Conservation (phyloP, 768 basidiomycete species). For the Bullera alba region DNA sequence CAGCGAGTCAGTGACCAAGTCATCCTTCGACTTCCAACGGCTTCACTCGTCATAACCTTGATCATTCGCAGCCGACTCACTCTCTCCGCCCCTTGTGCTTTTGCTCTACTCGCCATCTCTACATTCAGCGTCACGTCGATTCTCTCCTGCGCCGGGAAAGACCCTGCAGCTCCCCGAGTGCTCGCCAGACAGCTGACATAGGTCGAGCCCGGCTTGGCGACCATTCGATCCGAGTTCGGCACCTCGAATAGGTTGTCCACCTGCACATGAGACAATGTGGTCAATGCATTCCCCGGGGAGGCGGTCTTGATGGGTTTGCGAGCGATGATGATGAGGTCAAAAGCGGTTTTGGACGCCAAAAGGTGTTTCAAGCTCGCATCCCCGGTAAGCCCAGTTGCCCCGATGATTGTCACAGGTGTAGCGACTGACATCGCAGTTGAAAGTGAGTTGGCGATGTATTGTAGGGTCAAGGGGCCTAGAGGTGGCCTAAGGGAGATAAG, state of each 20-base stretch:
- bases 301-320: conserved; percentile 18
- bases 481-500: too few relatives aligned
- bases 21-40: too few relatives aligned
- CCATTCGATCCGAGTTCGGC: not conserved
- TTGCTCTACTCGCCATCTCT: conserved; percentile 36
- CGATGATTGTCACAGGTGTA: conserved; percentile 35
- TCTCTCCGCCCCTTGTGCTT: conserved; percentile 30
- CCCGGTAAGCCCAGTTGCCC: conserved; percentile 43
- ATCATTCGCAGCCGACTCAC: too few relatives aligned
- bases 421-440: conserved; percentile 1
- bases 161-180: conserved; percentile 33
- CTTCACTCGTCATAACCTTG: too few relatives aligned
- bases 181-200: conserved; percentile 41
- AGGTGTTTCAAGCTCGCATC: conserved; percentile 19
- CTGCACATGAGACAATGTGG: conserved; percentile 16
- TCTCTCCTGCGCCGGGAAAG: conserved; percentile 29
- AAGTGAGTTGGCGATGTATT: too few relatives aligned
- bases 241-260: conserved; percentile 16
- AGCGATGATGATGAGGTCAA: conserved; percentile 35
- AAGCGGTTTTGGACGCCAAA: conserved; percentile 19
- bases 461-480: too few relatives aligned
- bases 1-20: too few relatives aligned
- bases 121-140: conserved; percentile 39
- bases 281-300: conserved; percentile 2
- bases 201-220: conserved; percentile 12